Evolutionary conservation across 2,329 filamentous ascomycete species (phyloP), one percentile per base, ranked within the genome.

Genomic region (Coniochaeta prunicola): DNA sequence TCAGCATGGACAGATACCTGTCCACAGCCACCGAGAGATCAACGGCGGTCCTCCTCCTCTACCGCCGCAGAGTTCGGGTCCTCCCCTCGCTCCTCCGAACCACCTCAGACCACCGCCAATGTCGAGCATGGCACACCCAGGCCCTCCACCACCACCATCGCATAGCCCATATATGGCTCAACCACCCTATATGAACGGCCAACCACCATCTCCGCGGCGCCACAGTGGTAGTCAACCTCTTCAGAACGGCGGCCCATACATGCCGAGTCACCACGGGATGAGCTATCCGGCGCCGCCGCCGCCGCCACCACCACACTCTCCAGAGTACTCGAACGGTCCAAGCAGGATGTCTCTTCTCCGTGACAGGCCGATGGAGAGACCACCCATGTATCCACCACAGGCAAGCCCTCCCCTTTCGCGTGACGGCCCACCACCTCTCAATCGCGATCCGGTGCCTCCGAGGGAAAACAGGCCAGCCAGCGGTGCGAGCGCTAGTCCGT

Each of bases 401-500:
- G 72, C 70, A 55, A 82, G 78, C 58, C 78, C 80, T 2, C 77
- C 77, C 1, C 63, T 75, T 21, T 66, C 74, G n/a, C 71, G 75
- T 58, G 77, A 73, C 13, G 63, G 69, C 15, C 58, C 66, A 3
- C 65, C 72, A 62, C 69, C 66, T 38, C 63, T 71, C 53, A 66
- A 74, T 55, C 60, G 67, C 53, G 64, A 68, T 45, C 65, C 69
- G 33, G 64, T 24, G 40, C 40, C 40, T 21, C 40, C 74, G 50
- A 59, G 70, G 57, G 79, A 82, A 55, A 70, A 62, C 21, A 75
- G 80, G 54, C 76, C 80, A 33, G 74, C 80, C 31, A 82, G 81
- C 56, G 88, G 88, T n/a, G 89, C 89, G 4, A 92, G 89, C 66
- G 88, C 89, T 17, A 92, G 86, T 67, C 88, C 89, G 12, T 91